phyloP scores from a whole-genome alignment of 768 basidiomycete species.

The Pleurotus cornucopiae region DNA sequence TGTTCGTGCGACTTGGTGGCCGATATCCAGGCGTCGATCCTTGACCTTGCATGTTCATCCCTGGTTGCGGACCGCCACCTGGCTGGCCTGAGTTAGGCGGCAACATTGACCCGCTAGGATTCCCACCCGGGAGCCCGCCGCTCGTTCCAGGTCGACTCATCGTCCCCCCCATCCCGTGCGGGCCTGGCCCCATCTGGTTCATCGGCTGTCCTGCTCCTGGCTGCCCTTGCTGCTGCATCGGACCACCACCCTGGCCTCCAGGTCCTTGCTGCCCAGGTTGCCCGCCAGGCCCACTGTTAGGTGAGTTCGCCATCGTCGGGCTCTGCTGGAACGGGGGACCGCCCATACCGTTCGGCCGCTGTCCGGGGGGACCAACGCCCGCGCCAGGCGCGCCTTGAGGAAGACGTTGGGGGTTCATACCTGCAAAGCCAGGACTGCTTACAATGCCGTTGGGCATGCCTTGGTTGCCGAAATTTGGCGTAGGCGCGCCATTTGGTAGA shows the following conservation, averaged over 20 bases:
- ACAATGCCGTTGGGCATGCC: neutral
- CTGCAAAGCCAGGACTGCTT: neutral
- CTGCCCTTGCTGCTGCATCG: conserved; percentile 22
- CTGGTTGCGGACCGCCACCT: conserved; percentile 8
- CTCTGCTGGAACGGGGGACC: conserved; percentile 4
- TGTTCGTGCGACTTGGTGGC: conserved; percentile 58
- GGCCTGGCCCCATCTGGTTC: conserved; percentile 48
- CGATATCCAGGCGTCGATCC: conserved; percentile 35
- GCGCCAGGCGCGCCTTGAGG: neutral
- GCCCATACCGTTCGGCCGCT: neutral
- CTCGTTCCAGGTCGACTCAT: conserved; percentile 7
- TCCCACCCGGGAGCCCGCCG: conserved; percentile 17
- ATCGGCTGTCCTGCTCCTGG: conserved; percentile 27
- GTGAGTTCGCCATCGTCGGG: conserved; percentile 6
- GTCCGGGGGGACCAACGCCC: neutral
- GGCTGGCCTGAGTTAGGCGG: conserved; percentile 39
- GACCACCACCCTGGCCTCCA: neutral
- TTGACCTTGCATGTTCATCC: conserved; percentile 11
- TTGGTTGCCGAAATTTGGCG: neutral
- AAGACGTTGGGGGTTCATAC: neutral
- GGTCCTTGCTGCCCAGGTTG: conserved; percentile 11
- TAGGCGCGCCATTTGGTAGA: neutral
- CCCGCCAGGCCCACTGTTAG: conserved; percentile 1
- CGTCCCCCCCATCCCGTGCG: conserved; percentile 20
- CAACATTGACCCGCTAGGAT: conserved; percentile 35